These are phyloP conservation scores for Didymella sp. DNA, from an alignment of 2,329 filamentous ascomycete species.

Conservation along the genomic window DNA sequence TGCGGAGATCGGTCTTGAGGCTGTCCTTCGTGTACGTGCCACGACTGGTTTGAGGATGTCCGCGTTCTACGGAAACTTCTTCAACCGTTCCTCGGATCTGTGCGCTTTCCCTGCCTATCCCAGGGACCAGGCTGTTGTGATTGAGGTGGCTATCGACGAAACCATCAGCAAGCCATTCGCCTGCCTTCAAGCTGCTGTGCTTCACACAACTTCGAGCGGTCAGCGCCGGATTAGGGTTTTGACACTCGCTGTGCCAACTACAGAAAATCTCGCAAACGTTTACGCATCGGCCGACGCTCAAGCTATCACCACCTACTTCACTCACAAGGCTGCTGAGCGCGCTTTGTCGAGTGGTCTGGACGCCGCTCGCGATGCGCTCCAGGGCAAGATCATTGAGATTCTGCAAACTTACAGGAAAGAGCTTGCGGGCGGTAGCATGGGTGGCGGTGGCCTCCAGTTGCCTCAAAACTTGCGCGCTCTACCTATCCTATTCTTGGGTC, in stretches of 20 bases:
- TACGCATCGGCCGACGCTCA: constrained; percentile 95
- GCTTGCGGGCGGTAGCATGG: constrained; percentile 93
- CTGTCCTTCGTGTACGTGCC: constrained; percentile 91
- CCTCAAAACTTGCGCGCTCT: constrained; percentile 89
- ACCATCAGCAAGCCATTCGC: constrained; percentile 89
- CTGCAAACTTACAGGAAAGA: constrained; percentile 97
- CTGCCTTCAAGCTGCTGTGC: constrained; percentile 81
- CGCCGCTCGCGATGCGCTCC: constrained; percentile 86
- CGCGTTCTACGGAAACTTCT: constrained; percentile 99
- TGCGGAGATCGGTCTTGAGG: constrained; percentile 93
- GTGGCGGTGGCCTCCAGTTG: constrained; percentile 88
- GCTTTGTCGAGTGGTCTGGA: constrained; percentile 86
- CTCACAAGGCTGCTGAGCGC: constrained; percentile 95
- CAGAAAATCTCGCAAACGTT: constrained; percentile 85
- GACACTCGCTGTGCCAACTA: constrained; percentile 91
- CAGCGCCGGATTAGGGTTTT: constrained; percentile 94
- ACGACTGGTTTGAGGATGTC: constrained; percentile 95
- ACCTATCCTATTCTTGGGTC: constrained; percentile 86
- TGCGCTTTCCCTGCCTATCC: constrained; percentile 98
- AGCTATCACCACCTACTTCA: constrained; percentile 92
- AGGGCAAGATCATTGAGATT: constrained; percentile 90
- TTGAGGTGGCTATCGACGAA: constrained; percentile 98
- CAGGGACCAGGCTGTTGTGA: constrained; percentile 94
- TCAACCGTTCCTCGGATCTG: constrained; percentile 96
- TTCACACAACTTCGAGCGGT: constrained; percentile 97